Conservation (phyloP, 257 asterid genomes). For the Nicotiana tabacum region DNA sequence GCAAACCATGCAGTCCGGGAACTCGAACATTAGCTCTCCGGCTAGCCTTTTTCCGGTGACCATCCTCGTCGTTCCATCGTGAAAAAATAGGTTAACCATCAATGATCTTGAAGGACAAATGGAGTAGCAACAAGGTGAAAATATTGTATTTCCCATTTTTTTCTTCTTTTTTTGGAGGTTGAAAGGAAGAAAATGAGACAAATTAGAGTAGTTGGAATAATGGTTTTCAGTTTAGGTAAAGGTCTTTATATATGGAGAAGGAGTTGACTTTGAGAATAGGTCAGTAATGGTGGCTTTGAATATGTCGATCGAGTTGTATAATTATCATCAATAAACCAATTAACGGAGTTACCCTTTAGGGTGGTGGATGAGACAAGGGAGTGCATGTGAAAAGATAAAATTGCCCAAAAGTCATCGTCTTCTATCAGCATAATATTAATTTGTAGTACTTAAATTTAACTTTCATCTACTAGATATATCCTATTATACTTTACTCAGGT, state of each 20-base stretch:
- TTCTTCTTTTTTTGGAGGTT: neutral
- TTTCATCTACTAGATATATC: too few species aligned
- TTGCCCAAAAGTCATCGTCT: neutral
- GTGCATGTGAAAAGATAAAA: too few species aligned
- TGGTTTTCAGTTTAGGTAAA: neutral
- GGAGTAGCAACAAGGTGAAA: neutral
- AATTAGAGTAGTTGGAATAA: conserved; percentile 2
- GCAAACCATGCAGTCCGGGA: conserved; percentile 63
- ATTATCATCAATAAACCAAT: too few species aligned
- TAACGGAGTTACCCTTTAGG: too few species aligned
- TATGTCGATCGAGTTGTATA: too few species aligned
- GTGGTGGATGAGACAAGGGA: too few species aligned
- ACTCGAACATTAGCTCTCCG: conserved; percentile 77
- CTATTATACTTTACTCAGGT: too few species aligned
- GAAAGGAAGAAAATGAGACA: neutral
- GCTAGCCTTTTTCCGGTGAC: conserved; percentile 46
- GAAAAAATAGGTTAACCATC: conserved; percentile 35
- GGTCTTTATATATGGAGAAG: too few species aligned
- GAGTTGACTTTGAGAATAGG: too few species aligned
- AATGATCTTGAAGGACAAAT: conserved; percentile 7
- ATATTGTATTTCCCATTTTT: neutral
- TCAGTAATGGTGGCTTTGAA: too few species aligned
- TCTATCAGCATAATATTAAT: too few species aligned
- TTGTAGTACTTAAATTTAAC: too few species aligned
- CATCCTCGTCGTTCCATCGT: conserved; percentile 42